Conservation (phyloP, 1,284 basidiomycete genomes). For the Leccinum laetum region DNA sequence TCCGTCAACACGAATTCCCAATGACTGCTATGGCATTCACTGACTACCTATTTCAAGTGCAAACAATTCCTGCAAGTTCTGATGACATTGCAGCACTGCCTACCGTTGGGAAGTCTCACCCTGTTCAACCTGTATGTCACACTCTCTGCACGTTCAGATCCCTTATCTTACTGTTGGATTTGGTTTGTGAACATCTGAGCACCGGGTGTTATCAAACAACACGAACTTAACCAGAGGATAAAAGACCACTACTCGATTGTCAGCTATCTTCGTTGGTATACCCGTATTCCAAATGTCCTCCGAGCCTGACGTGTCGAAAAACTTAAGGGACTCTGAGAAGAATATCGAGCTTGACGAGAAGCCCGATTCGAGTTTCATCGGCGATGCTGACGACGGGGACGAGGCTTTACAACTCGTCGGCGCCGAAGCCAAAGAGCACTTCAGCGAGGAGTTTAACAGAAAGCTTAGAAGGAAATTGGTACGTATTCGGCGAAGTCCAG, state of each 20-base stretch:
- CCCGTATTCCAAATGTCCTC: conserved; percentile 20
- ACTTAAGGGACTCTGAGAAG: conserved; percentile 14
- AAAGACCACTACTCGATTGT: conserved; percentile 5
- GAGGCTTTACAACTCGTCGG: conserved; percentile 63
- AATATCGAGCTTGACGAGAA: conserved; percentile 15
- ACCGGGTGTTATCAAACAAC: conserved; percentile 14
- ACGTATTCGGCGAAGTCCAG: conserved; percentile 14
- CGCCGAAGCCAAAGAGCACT: conserved; percentile 46
- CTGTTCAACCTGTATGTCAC: no score
- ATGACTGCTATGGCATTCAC: no score
- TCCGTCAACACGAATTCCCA: no score
- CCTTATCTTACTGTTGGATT: conserved; percentile 20
- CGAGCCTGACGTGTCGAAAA: conserved; percentile 12
- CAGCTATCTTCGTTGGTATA: neutral
- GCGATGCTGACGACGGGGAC: conserved; percentile 46
- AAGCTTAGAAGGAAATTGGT: conserved; percentile 61
- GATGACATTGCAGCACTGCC: no score
- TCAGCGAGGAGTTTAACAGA: conserved; percentile 61
- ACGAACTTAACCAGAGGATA: conserved; percentile 10
- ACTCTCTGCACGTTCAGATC: no score
- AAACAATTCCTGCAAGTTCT: no score
- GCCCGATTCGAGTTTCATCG: conserved; percentile 11
- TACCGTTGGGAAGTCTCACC: no score
- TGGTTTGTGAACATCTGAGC: conserved; percentile 1
- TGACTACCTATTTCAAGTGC: no score